These are phyloP conservation scores for Colletotrichum paranaense DNA, from an alignment of 2,329 filamentous ascomycete genomes.

Conservation along the genomic window DNA sequence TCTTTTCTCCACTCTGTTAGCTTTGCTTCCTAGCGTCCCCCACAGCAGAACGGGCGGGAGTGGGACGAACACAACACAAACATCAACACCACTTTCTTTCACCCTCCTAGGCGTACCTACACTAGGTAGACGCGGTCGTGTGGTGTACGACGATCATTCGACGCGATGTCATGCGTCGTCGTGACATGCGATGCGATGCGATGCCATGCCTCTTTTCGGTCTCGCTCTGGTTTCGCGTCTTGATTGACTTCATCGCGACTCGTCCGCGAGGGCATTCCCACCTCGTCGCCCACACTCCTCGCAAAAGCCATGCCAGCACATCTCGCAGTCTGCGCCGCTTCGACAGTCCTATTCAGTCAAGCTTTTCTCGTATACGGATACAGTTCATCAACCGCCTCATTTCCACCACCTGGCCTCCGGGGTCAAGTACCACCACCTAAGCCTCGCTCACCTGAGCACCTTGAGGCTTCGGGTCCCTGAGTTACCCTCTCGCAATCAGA, in stretches of 20 bases:
- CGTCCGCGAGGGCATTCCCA: slow-evolving; percentile 36
- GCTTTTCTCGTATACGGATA: not conserved
- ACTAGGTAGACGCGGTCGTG: not conserved
- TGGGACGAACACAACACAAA: slow-evolving; percentile 21
- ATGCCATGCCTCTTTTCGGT: not conserved
- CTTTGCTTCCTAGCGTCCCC: not conserved
- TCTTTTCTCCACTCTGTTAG: not conserved
- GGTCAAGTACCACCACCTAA: not conserved
- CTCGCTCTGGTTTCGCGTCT: not conserved
- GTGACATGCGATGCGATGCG: slow-evolving; percentile 21
- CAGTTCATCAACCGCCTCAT: slow-evolving; percentile 15
- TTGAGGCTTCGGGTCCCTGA: not conserved
- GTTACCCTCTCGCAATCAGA: not conserved
- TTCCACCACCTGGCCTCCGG: not conserved
- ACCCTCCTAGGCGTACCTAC: not conserved
- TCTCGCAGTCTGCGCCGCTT: slow-evolving; percentile 17
- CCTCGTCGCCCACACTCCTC: not conserved
- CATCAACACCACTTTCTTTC: slow-evolving; percentile 20
- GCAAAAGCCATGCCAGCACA: slow-evolving; percentile 14
- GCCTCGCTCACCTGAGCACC: not conserved
- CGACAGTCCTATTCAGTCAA: not conserved
- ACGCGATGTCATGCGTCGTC: slow-evolving; percentile 35
- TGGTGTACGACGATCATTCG: slow-evolving; percentile 3
- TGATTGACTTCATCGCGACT: slow-evolving; percentile 10
- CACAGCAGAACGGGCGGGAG: slow-evolving; percentile 6